These are phyloP conservation scores for Crataegus laevigata DNA, from an alignment of 306 rosid species.

Conservation along the genomic window DNA sequence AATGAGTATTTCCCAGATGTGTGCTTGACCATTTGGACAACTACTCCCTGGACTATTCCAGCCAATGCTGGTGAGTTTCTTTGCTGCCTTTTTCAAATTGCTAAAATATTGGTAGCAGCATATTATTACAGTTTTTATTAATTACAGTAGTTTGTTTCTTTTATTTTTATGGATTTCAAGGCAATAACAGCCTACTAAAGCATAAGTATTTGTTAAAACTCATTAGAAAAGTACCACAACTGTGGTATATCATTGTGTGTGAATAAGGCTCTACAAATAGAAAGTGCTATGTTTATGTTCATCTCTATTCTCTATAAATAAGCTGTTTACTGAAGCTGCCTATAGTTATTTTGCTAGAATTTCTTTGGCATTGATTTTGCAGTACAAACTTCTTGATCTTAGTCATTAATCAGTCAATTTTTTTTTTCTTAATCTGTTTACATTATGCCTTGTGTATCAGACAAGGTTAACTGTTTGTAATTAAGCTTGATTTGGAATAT, in stretches of 20 bases:
- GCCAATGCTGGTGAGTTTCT: conserved; percentile 81
- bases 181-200: not conserved
- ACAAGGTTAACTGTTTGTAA: not conserved
- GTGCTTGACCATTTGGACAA: conserved; percentile 91
- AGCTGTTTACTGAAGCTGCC: not conserved
- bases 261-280: not conserved
- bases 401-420: not conserved
- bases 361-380: not conserved
- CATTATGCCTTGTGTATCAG: not conserved
- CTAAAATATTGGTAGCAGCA: conserved; percentile 2
- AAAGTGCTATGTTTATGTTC: not conserved
- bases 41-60: conserved; percentile 98
- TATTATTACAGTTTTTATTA: not conserved
- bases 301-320: not conserved
- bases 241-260: not conserved
- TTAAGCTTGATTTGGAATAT: not conserved
- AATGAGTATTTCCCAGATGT: conserved; percentile 67
- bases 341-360: not conserved
- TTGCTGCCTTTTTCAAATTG: conserved; percentile 22
- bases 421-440: not conserved
- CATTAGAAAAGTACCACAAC: not conserved
- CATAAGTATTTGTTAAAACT: not conserved
- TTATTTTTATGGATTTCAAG: not conserved
- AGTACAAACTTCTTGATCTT: not conserved
- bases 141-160: not conserved